Evolutionary conservation across 495 filamentous ascomycete species (phyloP), one percentile per base, ranked within the genome.

Genomic region (Viridothelium virens): DNA sequence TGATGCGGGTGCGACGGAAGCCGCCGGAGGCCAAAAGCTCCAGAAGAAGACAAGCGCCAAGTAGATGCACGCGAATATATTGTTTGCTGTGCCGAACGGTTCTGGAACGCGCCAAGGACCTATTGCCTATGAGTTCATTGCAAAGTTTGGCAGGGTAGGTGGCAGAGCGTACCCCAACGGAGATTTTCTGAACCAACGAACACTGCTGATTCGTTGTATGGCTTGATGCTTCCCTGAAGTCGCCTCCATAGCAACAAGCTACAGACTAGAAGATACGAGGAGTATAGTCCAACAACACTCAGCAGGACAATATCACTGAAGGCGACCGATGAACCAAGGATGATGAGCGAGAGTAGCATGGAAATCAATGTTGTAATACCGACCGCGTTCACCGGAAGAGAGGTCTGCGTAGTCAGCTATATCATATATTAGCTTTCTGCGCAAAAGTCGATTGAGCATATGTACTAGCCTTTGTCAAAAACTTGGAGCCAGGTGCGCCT

Each of bases 401-500:
- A 10, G 2, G 64, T 69, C 34, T 62, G 14, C 9, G 34, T 14
- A 41, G 65, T 48, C 53, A 70, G 66, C 25, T 61, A 36, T 5
- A 44, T 44, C 39, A 12, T 6, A 44, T 44, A 44, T 6, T 5
- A 44, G 5, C 39, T 12, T 44, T 6, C 39, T 44, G n/a, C 12
- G 39, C 39, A 12, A 44, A 44, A 44, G 5, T 5, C 39, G 39
- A n/a, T n/a, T n/a, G n/a, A n/a, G n/a, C n/a, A n/a, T n/a, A n/a
- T n/a, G n/a, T n/a, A n/a, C n/a, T n/a, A n/a, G n/a, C n/a, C n/a
- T n/a, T n/a, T n/a, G n/a, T n/a, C n/a, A n/a, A n/a, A n/a, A n/a
- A n/a, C 18, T 67, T 62, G 5, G 68, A 68, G 11, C 44, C 61
- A 4, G 70, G 70, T 1, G 69, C 38, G 25, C 70, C 70, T 10